These are phyloP conservation scores for Phytophthora melonis DNA, from an alignment of 352 stramenopile species.

Conservation along the genomic window DNA sequence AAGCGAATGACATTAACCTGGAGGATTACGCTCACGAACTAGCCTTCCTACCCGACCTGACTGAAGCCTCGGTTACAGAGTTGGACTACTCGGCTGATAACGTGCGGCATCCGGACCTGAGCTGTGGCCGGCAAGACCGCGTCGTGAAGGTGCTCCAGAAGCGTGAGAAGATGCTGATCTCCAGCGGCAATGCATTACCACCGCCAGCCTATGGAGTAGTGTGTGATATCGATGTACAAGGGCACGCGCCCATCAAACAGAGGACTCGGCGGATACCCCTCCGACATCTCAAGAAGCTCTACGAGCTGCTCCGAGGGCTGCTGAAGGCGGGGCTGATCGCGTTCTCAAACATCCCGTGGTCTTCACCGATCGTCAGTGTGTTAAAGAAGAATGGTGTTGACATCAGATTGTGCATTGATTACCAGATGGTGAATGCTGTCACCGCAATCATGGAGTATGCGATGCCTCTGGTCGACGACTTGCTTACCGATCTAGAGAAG, in stretches of 20 bases:
- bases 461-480: conserved; percentile 1
- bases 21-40: too few relatives aligned
- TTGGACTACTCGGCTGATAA: background rate
- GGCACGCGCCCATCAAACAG: background rate
- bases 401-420: background rate
- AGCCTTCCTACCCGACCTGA: too few relatives aligned
- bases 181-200: background rate
- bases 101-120: background rate
- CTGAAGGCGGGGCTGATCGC: background rate
- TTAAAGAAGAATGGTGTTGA: background rate
- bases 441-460: background rate
- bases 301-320: background rate
- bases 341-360: background rate
- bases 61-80: background rate
- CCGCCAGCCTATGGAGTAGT: background rate
- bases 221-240: too few relatives aligned
- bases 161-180: background rate
- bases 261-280: background rate
- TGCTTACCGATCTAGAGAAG: background rate
- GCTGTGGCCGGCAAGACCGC: background rate
- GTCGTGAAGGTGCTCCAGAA: background rate
- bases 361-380: background rate
- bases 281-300: background rate
- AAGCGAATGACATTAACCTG: too few relatives aligned
- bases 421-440: background rate